phyloP scores from a whole-genome alignment of 345 rosid genomes.

The Syzygium grande region DNA sequence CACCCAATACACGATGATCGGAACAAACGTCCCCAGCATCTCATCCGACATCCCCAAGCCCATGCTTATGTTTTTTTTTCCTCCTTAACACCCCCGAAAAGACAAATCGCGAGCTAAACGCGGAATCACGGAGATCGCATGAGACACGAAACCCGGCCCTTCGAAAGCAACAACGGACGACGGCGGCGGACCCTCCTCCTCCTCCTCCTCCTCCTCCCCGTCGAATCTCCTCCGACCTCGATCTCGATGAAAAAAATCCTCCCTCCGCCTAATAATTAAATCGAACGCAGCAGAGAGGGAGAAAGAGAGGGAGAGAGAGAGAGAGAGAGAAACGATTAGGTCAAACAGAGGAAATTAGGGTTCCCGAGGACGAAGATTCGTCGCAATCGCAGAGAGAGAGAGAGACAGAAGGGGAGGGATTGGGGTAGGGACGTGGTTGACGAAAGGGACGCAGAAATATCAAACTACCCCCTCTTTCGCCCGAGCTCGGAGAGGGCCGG shows the following conservation, averaged over 20 bases:
- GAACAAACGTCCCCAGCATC: conserved; percentile 61
- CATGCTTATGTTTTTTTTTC: conserved; percentile 13
- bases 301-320: neutral
- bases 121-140: neutral
- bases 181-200: neutral
- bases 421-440: neutral
- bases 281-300: neutral
- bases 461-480: neutral
- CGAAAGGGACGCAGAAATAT: neutral
- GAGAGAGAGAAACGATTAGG: neutral
- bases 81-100: neutral
- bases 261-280: neutral
- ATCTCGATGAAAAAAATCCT: neutral
- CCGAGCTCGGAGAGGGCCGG: neutral
- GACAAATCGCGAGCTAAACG: neutral
- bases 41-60: conserved; percentile 69
- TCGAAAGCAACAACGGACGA: neutral
- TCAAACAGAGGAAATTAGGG: neutral
- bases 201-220: neutral
- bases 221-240: neutral
- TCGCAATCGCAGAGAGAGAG: neutral
- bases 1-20: conserved; percentile 72
- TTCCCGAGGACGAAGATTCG: neutral
- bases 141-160: neutral
- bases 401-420: neutral